Evolutionary conservation across 306 rosid species (phyloP), one percentile per base, ranked within the genome.

Genomic region (Carpinus viminea): DNA sequence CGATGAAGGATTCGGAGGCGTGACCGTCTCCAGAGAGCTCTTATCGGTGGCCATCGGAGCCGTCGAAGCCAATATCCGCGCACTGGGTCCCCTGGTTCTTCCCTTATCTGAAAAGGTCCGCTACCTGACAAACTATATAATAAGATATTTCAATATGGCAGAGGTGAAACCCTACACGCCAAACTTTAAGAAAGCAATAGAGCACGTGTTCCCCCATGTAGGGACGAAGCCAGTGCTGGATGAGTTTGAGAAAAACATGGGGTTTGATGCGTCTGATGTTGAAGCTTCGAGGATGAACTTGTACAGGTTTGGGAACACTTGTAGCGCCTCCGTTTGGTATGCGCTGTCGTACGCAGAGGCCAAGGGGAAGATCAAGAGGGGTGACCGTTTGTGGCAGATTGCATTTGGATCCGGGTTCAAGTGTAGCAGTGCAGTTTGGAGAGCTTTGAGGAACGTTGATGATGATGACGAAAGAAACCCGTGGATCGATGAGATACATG

Each of bases 281-380:
- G 65, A 59, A 59, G 65, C 65, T 24, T 21, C 65, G 4, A 59
- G 65, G 65, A 59, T 59, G 65, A 59, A 59, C 65, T 59, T 59
- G 34, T 59, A 20, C 65, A 21, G 65, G 16, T 59, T 59, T 11
- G 65, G 65, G 34, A 59, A 59, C 65, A 59, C 65, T 0, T 59
- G 65, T 12, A 59, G 65, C 4, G 12, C 31, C 65, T 59, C 36
- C 1, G 34, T 24, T 59, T 59, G 65, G 65, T 59, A 59, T 24
- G 31, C 65, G 11, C 34, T 59, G 65, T 59, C 65, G 11, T 20
- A 59, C 65, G 34, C 36, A 4, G 34, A 59, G 65, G 65, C 65
- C 5, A 59, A 59, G 36, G 34, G 36, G 1, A 59, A 34, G 65
- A 59, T 59, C 7, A 59, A 59, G 15, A 24, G 24, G 36, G 65